Percentiles rank a stretch among this genome's conserved stretches.
These are phyloP conservation scores for Phalaenopsis aphrodite DNA, from an alignment of 106 monocot species.

Conservation along the genomic window DNA sequence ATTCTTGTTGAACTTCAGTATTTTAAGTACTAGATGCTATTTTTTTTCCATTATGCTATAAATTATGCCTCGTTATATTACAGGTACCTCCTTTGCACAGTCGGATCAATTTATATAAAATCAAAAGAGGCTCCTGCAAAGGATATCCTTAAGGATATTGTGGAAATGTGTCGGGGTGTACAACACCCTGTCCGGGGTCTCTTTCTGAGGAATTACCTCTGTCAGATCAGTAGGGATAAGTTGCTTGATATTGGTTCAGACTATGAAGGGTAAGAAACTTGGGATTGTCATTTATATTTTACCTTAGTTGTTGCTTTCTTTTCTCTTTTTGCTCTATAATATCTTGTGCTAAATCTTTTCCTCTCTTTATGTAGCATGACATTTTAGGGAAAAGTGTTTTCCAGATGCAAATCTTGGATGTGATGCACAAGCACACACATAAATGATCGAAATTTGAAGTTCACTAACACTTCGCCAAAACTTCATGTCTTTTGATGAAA, in stretches of 20 bases:
- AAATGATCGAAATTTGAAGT: background rate
- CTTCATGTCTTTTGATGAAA: background rate
- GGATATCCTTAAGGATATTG: slow-evolving; percentile 95
- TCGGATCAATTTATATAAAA: slow-evolving; percentile 93
- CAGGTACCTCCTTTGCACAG: slow-evolving; percentile 96
- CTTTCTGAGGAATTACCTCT: slow-evolving; percentile 93
- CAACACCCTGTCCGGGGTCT: slow-evolving; percentile 94
- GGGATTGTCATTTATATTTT: background rate
- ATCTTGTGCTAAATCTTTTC: background rate
- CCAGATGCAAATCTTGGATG: background rate
- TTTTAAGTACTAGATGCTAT: background rate
- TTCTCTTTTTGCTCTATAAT: background rate
- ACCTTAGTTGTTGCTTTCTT: background rate
- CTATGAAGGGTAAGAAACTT: slow-evolving; percentile 78
- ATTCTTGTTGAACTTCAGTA: background rate
- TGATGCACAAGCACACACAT: too few relatives aligned
- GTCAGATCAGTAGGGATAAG: slow-evolving; percentile 85
- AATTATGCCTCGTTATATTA: background rate
- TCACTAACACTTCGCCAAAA: background rate
- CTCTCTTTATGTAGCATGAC: background rate
- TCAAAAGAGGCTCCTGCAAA: slow-evolving; percentile 95
- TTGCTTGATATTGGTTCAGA: slow-evolving; percentile 92
- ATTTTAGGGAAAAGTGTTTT: background rate
- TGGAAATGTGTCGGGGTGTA: slow-evolving; percentile 93
- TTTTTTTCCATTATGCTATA: background rate